Base-by-base conservation (phyloP, 768 basidiomycete species). In the Cyclocybe aegerita region DNA sequence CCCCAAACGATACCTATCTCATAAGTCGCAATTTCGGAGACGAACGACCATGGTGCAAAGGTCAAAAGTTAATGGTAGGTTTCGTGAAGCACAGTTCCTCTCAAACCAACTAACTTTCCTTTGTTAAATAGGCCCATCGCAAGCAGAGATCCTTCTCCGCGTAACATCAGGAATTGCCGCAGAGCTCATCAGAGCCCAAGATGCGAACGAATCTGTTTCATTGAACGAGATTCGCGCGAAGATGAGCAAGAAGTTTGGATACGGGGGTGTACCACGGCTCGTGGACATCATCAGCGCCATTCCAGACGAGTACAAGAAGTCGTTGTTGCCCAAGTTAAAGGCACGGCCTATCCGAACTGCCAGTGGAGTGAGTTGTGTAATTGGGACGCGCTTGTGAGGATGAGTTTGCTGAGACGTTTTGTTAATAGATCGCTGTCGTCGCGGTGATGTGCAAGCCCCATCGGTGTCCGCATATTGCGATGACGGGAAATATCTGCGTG, bases 401-500 rank as follows among this genome's bases (percentile, higher is more conserved):
- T 23, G 23, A 16, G 9, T 4, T 12, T 15, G 9, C n/a, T 23
- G n/a, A 12, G 30, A 3, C 49, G 31, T 39, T 33, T 31, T 9
- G 23, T 33, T 49, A 39, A 3, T 52, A 96, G 93, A 95, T 98
- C 51, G 97, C 96, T 11, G 96, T 98, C 16, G 97, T 99, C 10
- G 97, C 97, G 7, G 96, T 99, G n/a, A 99, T 99, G 97, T 96
- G 94, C 75, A 99, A 98, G 64, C 97, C 97, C 1, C 97, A 99
- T 76, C 83, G 97, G 47, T 99, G 97, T 76, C 97, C 97, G 4
- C 97, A 99, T 72, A 98, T 99, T 49, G 97, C 97, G 7, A 97
- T 99, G 93, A 99, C 97, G 0, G 97, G 97, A 29, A 99, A 99
- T 62, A 98, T 99, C 49, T 99, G 97, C 71, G 97, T 99, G 87